Base-by-base conservation (phyloP, 2,329 filamentous ascomycete genomes). In the Diaporthe sp. region DNA sequence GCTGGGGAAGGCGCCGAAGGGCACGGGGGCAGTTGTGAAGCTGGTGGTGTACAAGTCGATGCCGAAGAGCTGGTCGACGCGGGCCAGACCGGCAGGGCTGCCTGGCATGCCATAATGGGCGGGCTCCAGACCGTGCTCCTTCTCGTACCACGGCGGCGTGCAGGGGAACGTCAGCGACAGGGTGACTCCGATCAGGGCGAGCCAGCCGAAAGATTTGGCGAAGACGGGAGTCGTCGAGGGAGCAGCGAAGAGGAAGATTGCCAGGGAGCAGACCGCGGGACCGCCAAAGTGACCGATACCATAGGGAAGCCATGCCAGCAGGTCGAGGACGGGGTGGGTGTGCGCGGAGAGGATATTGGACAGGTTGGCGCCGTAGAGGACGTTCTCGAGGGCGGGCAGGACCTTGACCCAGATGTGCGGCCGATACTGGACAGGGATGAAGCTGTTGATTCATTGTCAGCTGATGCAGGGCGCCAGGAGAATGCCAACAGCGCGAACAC, bases 141-240 rank as follows among this genome's bases (percentile, higher is more conserved):
- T 97, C 88, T 98, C 96, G 81, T 98, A 98, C 96, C 96, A 98
- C 1, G 96, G 96, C 35, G 96, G 94, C 32, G 96, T 97, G 87
- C 96, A 98, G 1, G 96, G 96, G 84, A 98, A 97, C 76, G 95
- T 84, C 71, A 98, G 88, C 85, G 98, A 96, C 77, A 97, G 96
- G 42, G 92, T 91, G 73, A 98, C 96, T 70, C 95, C 96, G 17
- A 92, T 87, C 77, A 98, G 91, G 85, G 95, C 97, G 91, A 98
- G 93, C 88, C 96, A 98, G 74, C 96, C 96, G 79, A 98, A 98
- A 68, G 93, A 92, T 78, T 93, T 92, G 22, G 94, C 95, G 81
- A 96, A 98, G 25, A 95, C 92, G 13, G 95, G 94, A 1, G 94
- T 89, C 0, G 94, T 96, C 76, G 94, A 94, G 1, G 96, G 96